These are phyloP conservation scores for Nakazawaea sp. DNA, from an alignment of 805 yeast species.

Conservation along the genomic window DNA sequence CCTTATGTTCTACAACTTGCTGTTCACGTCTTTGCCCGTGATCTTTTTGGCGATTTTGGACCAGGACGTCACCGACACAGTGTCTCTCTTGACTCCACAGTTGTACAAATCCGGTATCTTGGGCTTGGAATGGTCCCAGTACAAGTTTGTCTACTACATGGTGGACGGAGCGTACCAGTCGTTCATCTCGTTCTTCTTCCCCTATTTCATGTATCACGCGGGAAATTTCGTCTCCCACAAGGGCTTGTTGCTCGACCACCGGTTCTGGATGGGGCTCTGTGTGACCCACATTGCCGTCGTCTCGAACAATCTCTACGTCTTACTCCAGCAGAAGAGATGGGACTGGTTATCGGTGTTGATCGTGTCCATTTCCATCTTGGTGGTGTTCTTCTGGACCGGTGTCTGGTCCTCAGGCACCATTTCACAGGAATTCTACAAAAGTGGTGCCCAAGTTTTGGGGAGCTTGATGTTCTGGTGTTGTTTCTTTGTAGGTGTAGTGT, in stretches of 20 bases:
- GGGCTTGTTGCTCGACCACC: constrained; percentile 59
- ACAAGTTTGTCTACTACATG: constrained; percentile 69
- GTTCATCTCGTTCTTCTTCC: constrained; percentile 65
- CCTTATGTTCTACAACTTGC: constrained; percentile 75
- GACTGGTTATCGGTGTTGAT: constrained; percentile 65
- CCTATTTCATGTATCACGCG: constrained; percentile 45
- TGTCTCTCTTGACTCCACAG: constrained; percentile 69
- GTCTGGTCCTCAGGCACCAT: constrained; percentile 56
- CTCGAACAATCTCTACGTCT: constrained; percentile 59
- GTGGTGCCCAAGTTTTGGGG: constrained; percentile 60
- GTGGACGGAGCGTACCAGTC: constrained; percentile 74
- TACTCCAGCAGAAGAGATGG: constrained; percentile 72
- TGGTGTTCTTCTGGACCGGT: constrained; percentile 74
- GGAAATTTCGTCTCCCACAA: constrained; percentile 39
- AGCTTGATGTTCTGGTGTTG: constrained; percentile 62
- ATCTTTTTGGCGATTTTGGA: constrained; percentile 74
- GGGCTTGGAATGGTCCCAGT: constrained; percentile 63
- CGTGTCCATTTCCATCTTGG: constrained; percentile 47
- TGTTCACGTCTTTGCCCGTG: constrained; percentile 76
- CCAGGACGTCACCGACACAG: constrained; percentile 69
- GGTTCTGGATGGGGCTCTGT: constrained; percentile 64
- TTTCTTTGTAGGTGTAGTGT: constrained; percentile 52
- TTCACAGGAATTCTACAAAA: constrained; percentile 58
- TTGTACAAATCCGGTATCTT: constrained; percentile 67
- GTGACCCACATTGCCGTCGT: constrained; percentile 63